Base-by-base conservation (phyloP, 257 asterid genomes). In the Nicotiana knightiana region DNA sequence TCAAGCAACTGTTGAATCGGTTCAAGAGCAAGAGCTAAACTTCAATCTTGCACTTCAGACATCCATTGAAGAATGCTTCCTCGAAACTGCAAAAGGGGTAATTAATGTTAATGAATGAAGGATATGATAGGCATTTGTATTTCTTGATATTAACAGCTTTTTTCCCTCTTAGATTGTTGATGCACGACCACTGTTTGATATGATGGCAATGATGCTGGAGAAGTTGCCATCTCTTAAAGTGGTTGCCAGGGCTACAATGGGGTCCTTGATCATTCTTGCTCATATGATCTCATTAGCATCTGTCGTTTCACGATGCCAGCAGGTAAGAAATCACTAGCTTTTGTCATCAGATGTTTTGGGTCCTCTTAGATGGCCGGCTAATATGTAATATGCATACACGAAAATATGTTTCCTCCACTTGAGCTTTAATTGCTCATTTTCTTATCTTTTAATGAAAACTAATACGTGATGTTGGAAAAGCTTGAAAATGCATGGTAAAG, bases 41-140 rank as follows among this genome's bases (percentile, higher is more conserved):
- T 82, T 88, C 81, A 92, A 93, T 83, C 85, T 91, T 73, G 87
- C 88, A 51, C 89, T 96, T 82, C 99, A 92, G 84, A 86, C 92
- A 80, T 90, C 94, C 48, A 89, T 91, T 10, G 97, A 96, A 85
- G 93, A 91, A 61, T 94, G 97, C 85, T 86, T 96, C 87, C 87
- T 93, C 85, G 99, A 96, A 92, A 92, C 92, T 68, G 97, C 93
- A 39, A 92, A 87, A 89, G 99, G 98, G 99, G 99, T 96, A 94
- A 88, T 82, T 43, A 28, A 87, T 84, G 65, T 76, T 62, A 32
- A 39, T 77, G 46, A 43, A 33, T 24, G 77, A 54, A 16, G 33
- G 77, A 55, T 76, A 54, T 46, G 53, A 73, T 82, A 37, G 39
- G 73, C 21, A 39, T 9, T 81, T 53, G 53, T 75, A 51, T 26